Conservation (phyloP, 768 basidiomycete species). For the Collybiopsis confluens region DNA sequence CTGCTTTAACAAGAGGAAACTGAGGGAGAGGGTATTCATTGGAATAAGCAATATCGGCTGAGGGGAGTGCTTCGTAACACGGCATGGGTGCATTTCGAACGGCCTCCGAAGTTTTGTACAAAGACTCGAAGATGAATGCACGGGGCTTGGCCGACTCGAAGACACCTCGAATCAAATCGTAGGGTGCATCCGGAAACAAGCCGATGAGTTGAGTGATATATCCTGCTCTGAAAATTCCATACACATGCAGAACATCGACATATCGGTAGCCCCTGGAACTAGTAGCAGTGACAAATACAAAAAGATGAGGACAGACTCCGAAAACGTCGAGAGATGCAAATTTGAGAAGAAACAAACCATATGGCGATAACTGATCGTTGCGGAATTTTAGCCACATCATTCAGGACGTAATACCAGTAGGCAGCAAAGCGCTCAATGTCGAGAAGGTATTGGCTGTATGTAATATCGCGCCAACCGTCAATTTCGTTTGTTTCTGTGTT, state of each 20-base stretch:
- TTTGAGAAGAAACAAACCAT: not conserved
- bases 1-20: not conserved
- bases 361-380: not conserved
- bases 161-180: not conserved
- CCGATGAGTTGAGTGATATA: not conserved
- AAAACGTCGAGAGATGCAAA: no score
- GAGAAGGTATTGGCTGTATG: not conserved
- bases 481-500: no score
- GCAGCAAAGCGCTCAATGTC: not conserved
- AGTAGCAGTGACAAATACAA: not conserved
- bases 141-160: not conserved
- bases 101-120: no score
- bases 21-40: no score
- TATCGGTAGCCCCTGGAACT: not conserved
- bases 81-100: not conserved
- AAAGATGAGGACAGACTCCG: no score
- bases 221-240: constrained; percentile 1
- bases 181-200: no score
- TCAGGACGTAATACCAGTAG: not conserved
- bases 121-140: not conserved
- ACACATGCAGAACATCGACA: not conserved
- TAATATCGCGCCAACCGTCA: not conserved
- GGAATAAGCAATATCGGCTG: no score
- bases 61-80: no score
- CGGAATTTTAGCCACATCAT: not conserved